These are phyloP conservation scores for Cystobasidium onofrii DNA, from an alignment of 768 basidiomycete genomes.

Conservation along the genomic window DNA sequence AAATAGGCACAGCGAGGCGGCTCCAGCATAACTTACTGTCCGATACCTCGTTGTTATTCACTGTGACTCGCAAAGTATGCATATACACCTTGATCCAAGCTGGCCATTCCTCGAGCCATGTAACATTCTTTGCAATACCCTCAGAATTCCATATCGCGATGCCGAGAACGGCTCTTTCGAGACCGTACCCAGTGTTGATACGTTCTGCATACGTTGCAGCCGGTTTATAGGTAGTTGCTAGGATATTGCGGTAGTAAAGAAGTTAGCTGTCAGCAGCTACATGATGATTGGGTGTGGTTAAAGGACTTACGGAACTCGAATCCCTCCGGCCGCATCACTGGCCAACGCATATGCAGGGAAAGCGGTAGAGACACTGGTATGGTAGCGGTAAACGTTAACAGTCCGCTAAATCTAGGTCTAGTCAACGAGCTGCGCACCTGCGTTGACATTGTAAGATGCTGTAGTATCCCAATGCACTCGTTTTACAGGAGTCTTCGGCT, in stretches of 20 bases:
- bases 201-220: slow-evolving; percentile 60
- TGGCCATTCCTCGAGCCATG: slow-evolving; percentile 86
- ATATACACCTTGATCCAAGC: slow-evolving; percentile 84
- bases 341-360: slow-evolving; percentile 23
- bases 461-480: too few relatives aligned
- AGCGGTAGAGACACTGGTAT: background rate
- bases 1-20: too few relatives aligned
- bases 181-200: slow-evolving; percentile 63
- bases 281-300: too few relatives aligned
- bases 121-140: slow-evolving; percentile 48
- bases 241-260: background rate
- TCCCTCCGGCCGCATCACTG: slow-evolving; percentile 31
- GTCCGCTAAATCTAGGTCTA: background rate
- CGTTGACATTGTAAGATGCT: background rate
- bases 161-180: slow-evolving; percentile 65
- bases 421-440: background rate
- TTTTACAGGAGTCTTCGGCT: slow-evolving; percentile 17
- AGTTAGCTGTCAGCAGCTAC: background rate
- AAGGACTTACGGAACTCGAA: slow-evolving; percentile 40
- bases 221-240: slow-evolving; percentile 41
- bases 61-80: slow-evolving; percentile 59
- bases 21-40: slow-evolving; percentile 21
- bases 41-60: slow-evolving; percentile 47
- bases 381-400: background rate
- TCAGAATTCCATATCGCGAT: slow-evolving; percentile 55